Base-by-base conservation (phyloP, 257 asterid genomes). In the Solanum clarkiae region DNA sequence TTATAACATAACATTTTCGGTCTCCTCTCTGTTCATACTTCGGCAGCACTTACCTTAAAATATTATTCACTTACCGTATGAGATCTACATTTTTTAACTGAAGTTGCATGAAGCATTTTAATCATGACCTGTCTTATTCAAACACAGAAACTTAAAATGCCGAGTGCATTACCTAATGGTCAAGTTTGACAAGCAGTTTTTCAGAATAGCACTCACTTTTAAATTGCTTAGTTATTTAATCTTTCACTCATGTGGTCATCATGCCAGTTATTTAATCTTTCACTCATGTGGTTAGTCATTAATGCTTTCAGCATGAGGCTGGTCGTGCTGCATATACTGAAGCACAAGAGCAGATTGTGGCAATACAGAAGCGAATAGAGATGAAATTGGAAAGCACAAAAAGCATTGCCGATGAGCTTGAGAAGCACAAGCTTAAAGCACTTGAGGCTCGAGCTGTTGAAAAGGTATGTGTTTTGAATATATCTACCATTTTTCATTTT, bases 301-400 rank as follows among this genome's bases (percentile, higher is more conserved):
- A 72, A 20, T 72, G 40, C 81, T 88, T 89, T 84, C 92, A 96
- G 99, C 99, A 95, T 86, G 93, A 92, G 86, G 95, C 94, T 88
- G 95, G 94, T 22, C 92, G 86, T 74, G 92, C 92, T 88, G 95
- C 98, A 66, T 96, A 93, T 90, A 98, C 86, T 84, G 96, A 95
- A 85, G 98, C 98, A 65, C 92, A 91, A 86, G 93, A 90, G 91
- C 94, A 92, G 90, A 91, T 97, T 26, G 87, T 24, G 83, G 99
- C 93, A 80, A 84, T 85, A 70, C 90, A 89, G n/a, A 85, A 71
- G 85, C 92, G 87, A 89, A 87, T 90, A 84, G 94, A 93, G 89
- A 88, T 90, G 44, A 93, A 92, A 89, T 87, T 90, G 77, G 88
- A 90, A 63, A 86, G 87, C 84, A 77, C 91, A 69, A 89, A 91